phyloP scores from a whole-genome alignment of 495 filamentous ascomycete species.

The Hypoxylon perforatum region DNA sequence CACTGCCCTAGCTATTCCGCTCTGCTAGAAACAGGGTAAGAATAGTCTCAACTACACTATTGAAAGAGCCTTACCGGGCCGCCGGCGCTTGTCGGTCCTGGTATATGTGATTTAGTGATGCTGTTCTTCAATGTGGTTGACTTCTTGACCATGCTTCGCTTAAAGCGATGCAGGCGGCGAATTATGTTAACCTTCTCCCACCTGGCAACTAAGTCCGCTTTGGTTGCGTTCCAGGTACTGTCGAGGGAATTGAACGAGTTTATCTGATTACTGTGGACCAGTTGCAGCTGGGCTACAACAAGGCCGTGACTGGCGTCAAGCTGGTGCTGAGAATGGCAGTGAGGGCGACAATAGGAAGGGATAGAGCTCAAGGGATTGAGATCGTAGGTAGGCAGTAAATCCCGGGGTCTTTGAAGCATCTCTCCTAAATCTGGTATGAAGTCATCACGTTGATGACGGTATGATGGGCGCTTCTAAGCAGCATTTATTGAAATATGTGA shows the following conservation, averaged over 20 bases:
- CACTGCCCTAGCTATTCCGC: conserved; percentile 4
- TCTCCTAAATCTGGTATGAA: conserved; percentile 41
- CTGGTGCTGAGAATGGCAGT: conserved; percentile 9
- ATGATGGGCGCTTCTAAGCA: conserved; percentile 25
- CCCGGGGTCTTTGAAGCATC: conserved; percentile 45
- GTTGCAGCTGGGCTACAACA: conserved; percentile 18
- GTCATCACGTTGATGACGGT: conserved; percentile 44
- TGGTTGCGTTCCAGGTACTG: conserved; percentile 34
- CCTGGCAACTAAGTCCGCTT: conserved; percentile 35
- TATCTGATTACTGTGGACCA: conserved; percentile 5
- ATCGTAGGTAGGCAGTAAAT: conserved; percentile 31
- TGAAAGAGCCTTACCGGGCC: conserved; percentile 32
- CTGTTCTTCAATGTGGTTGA: conserved; percentile 30
- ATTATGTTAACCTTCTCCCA: conserved; percentile 26
- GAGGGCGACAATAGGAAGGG: conserved; percentile 8
- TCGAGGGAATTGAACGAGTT: conserved; percentile 25
- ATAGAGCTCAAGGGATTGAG: conserved; percentile 18
- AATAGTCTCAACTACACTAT: conserved; percentile 16
- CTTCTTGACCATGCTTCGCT: conserved; percentile 46
- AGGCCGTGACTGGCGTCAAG: conserved; percentile 6
- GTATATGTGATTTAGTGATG: conserved; percentile 13
- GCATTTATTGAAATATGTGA: conserved; percentile 33
- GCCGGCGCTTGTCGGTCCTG: conserved; percentile 35
- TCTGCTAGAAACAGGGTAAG: conserved; percentile 35
- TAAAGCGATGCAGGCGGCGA: conserved; percentile 33